These are phyloP conservation scores for Termitomyces sp. DNA, from an alignment of 768 basidiomycete genomes.

Conservation along the genomic window DNA sequence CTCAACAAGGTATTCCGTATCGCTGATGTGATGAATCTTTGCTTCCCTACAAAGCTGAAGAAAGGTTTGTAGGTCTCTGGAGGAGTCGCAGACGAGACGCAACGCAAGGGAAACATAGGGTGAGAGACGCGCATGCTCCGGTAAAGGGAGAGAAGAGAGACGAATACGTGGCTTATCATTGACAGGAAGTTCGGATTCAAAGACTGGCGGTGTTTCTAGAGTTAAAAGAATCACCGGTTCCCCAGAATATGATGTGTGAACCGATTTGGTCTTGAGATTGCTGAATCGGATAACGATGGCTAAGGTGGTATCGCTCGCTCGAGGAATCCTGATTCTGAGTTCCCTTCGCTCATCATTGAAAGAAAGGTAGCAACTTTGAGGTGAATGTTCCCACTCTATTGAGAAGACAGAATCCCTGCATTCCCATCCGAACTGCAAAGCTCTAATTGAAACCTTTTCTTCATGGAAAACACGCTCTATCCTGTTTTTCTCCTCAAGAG, in stretches of 20 bases:
- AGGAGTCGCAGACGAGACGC: constrained; percentile 39
- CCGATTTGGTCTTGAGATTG: constrained; percentile 35
- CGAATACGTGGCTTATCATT: constrained; percentile 24
- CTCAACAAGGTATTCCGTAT: constrained; percentile 34
- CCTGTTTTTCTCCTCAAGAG: constrained; percentile 27
- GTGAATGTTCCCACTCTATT: constrained; percentile 46
- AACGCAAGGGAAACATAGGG: constrained; percentile 50
- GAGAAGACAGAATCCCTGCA: constrained; percentile 57
- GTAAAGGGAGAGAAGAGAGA: constrained; percentile 32
- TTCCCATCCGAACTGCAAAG: constrained; percentile 57
- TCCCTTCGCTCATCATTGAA: constrained; percentile 43
- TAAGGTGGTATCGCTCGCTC: constrained; percentile 16
- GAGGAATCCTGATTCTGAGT: constrained; percentile 32
- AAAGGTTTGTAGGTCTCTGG: constrained; percentile 31
- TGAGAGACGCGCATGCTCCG: constrained; percentile 36
- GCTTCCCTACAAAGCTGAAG: constrained; percentile 31
- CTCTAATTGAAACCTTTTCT: constrained; percentile 23
- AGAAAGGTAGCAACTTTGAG: constrained; percentile 22
- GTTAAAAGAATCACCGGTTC: constrained; percentile 37
- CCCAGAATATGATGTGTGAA: constrained; percentile 24
- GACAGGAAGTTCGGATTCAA: constrained; percentile 20
- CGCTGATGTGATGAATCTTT: constrained; percentile 28
- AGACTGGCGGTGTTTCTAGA: constrained; percentile 36
- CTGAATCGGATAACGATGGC: constrained; percentile 39
- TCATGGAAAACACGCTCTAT: constrained; percentile 24